Base-by-base conservation (phyloP, 768 basidiomycete genomes). In the Fomitopsis pulvina region DNA sequence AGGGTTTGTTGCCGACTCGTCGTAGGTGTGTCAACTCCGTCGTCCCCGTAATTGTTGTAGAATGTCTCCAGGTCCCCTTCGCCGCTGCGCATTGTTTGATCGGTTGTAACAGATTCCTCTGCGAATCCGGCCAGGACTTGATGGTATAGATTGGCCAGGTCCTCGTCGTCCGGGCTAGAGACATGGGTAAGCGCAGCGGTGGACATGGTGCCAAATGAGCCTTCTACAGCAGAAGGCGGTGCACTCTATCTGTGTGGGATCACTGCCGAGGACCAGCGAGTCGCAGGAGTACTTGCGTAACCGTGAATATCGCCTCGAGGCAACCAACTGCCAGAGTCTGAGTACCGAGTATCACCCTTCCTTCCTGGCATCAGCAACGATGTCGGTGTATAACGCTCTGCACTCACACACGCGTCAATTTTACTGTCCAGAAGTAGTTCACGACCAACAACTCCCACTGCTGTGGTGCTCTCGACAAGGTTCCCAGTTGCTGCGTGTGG, bases 101-200 rank as follows among this genome's bases (percentile, higher is more conserved):
- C 58, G 34, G 26, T 45, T 20, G 53, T 48, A 25, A 67, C 64
- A 0, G 74, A 65, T 57, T 76, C 75, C 45, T 84, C 80, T 26
- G 73, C 66, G 57, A 85, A 88, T 25, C 77, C 78, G 40, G 78
- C 78, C 71, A 83, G 82, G 20, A 88, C 85, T 63, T 86, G 82
- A 54, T 87, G 78, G 65, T 87, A 89, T 39, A 89, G 75, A 50
- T 76, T 73, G 57, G 86, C 82, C 4, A 88, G 74, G 60, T 87
- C 85, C 58, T 81, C 80, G 53, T 87, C 86, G 32, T 77, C 77
- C 3, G 82, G 78, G 70, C 70, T 28, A 66, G 65, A 25, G 65
- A 62, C 54, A 26, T 59, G 71, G 52, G 59, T 52, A 53, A 66
- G 63, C 37, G 67, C 51, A 20, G 68, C 66, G 45, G 48, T 41